These are phyloP conservation scores for Verbena officinalis DNA, from an alignment of 257 asterid genomes.

Conservation along the genomic window DNA sequence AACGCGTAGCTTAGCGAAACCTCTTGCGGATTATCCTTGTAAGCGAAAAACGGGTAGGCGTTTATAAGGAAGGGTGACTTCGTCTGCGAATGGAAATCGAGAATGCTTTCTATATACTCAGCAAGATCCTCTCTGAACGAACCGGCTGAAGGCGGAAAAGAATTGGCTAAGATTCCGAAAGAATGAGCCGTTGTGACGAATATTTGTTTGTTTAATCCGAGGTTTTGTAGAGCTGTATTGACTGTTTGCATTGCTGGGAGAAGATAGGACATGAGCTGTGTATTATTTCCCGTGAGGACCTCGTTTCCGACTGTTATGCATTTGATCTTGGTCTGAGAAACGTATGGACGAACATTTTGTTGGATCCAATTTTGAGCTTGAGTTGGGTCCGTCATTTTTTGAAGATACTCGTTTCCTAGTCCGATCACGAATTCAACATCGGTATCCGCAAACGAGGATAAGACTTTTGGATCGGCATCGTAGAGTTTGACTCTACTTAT, in stretches of 20 bases:
- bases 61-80: conserved; percentile 79
- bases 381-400: conserved; percentile 57
- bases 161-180: conserved; percentile 51
- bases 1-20: conserved; percentile 70
- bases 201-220: conserved; percentile 63
- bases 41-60: conserved; percentile 90
- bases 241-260: conserved; percentile 86
- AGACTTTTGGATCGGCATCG: conserved; percentile 79
- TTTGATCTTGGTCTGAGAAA: conserved; percentile 64
- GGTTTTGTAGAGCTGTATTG: conserved; percentile 52
- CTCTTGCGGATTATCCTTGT: conserved; percentile 61
- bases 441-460: conserved; percentile 69
- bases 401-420: conserved; percentile 76
- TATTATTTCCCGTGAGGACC: conserved; percentile 67
- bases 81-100: conserved; percentile 65
- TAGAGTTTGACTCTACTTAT: conserved; percentile 79
- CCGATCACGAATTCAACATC: conserved; percentile 80
- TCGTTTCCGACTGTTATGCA: conserved; percentile 88
- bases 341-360: conserved; percentile 70
- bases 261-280: conserved; percentile 55
- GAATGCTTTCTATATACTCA: conserved; percentile 55
- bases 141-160: conserved; percentile 92
- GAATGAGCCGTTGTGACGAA: conserved; percentile 85
- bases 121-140: conserved; percentile 63
- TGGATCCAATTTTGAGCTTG: conserved; percentile 88